Base-by-base conservation (phyloP, 2,329 filamentous ascomycete species). In the Pseudogymnoascus sp. region DNA sequence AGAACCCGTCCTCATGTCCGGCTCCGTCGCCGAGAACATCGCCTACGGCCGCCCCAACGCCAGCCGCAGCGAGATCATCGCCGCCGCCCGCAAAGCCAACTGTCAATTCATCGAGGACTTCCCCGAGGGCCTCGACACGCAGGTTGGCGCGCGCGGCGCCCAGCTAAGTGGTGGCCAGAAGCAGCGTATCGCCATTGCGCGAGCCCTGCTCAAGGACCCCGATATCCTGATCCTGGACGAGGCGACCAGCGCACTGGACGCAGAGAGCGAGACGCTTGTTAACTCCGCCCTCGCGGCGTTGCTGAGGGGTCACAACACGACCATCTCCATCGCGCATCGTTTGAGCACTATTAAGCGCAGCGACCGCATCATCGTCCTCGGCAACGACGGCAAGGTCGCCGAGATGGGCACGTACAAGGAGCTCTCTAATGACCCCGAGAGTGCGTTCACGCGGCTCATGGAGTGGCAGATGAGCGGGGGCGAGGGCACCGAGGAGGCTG, bases 181-280 rank as follows among this genome's bases (percentile, higher is more conserved):
- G 76, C 57, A 99, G 74, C 88, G 94, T 65, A 97, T 99, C 69
- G 94, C 94, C 37, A 99, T 99, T 73, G 94, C 94, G 4, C 85
- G 95, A 60, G 94, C 94, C 11, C 81, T 99, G 28, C 86, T 99
- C 67, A 97, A 97, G 75, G 85, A 97, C 65, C 95, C 95, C 0
- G 94, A 99, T 75, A 97, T 99, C 65, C 79, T 99, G 28, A 96
- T 99, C 63, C 83, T 99, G 0, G 94, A 99, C 70, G 94, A 99
- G 79, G 90, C 95, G 16, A 99, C 95, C 0, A 96, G 91, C 2
- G 94, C 94, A 0, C 81, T 99, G 6, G 94, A 99, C 72, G 94
- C 94, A 12, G 94, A 99, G 74, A 96, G 91, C 0, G 94, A 99
- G 74, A 97, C 94, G 0, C 82, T 97, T 2, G 94, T 99, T 63